A percentile compares a stretch with the other conserved stretches of the same genome.
Conservation (phyloP, 2,329 filamentous ascomycete species). For the Colletotrichum orchidophilum region DNA sequence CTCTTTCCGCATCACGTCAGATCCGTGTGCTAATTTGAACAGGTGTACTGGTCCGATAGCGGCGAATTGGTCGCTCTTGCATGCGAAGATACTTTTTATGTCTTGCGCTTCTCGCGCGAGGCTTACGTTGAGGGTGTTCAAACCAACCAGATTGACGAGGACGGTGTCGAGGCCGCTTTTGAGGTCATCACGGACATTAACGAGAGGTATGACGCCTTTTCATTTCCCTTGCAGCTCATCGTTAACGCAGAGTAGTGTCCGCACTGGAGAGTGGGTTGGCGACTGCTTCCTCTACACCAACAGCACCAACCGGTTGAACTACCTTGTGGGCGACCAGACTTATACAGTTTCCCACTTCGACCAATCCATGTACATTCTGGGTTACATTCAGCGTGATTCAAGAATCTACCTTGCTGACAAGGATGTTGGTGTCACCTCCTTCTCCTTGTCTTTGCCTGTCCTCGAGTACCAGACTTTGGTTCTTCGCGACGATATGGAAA, state of each 20-base stretch:
- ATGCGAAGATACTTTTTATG: slow-evolving; percentile 95
- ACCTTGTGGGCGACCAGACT: slow-evolving; percentile 96
- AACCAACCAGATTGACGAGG: slow-evolving; percentile 82
- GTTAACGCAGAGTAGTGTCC: slow-evolving; percentile 67
- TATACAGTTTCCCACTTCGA: slow-evolving; percentile 99
- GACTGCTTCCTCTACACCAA: slow-evolving; percentile 99
- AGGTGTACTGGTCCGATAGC: slow-evolving; percentile 97
- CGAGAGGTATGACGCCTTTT: slow-evolving; percentile 71
- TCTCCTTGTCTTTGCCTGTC: slow-evolving; percentile 88
- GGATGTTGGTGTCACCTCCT: slow-evolving; percentile 91
- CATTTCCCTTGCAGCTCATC: not conserved
- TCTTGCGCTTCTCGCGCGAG: slow-evolving; percentile 90
- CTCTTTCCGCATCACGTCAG: no score
- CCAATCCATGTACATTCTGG: slow-evolving; percentile 91
- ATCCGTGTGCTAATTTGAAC: not conserved
- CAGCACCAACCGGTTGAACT: slow-evolving; percentile 94
- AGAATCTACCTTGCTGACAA: slow-evolving; percentile 95
- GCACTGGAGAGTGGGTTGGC: slow-evolving; percentile 96
- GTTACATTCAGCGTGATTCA: slow-evolving; percentile 95
- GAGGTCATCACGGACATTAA: slow-evolving; percentile 96
- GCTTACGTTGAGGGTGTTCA: slow-evolving; percentile 87
- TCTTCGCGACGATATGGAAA: slow-evolving; percentile 91
- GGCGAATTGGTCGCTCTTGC: slow-evolving; percentile 93
- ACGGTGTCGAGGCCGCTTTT: slow-evolving; percentile 95
- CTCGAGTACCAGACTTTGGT: slow-evolving; percentile 98